Conservation (phyloP, 805 yeast species). For the Hanseniaspora clermontiae region DNA sequence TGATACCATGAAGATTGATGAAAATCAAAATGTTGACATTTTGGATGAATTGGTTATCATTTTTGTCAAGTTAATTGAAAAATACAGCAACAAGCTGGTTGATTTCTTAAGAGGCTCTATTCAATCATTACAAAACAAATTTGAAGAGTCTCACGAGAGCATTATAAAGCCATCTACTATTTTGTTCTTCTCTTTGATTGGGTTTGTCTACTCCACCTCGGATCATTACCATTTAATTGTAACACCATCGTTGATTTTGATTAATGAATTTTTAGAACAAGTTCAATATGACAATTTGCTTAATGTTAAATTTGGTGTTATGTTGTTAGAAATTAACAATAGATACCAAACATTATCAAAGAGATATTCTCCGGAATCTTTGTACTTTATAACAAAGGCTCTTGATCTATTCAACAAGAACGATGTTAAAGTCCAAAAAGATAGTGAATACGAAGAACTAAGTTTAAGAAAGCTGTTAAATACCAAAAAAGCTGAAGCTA, state of each 20-base stretch:
- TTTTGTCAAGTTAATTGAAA: constrained; percentile 44
- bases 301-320: constrained; percentile 47
- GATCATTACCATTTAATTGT: constrained; percentile 88
- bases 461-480: constrained; percentile 1
- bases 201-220: constrained; percentile 77
- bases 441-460: constrained; percentile 5
- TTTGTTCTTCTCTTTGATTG: constrained; percentile 56
- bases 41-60: constrained; percentile 35
- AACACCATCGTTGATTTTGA: constrained; percentile 65
- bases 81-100: constrained; percentile 52
- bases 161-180: constrained; percentile 39
- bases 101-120: constrained; percentile 49
- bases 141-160: constrained; percentile 31
- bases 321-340: constrained; percentile 49
- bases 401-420: constrained; percentile 36
- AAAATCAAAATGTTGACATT: constrained; percentile 25
- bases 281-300: constrained; percentile 31
- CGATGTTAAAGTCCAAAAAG: constrained; percentile 17
- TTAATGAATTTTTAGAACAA: constrained; percentile 57
- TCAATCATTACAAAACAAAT: constrained; percentile 40
- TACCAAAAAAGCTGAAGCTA: not conserved
- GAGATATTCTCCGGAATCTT: constrained; percentile 70
- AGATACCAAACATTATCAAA: constrained; percentile 71
- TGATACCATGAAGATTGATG: constrained; percentile 26
- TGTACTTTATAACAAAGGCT: constrained; percentile 43